These are phyloP conservation scores for Schoenoplectus triqueter DNA, from an alignment of 202 grass and related monocot genomes.

Conservation along the genomic window DNA sequence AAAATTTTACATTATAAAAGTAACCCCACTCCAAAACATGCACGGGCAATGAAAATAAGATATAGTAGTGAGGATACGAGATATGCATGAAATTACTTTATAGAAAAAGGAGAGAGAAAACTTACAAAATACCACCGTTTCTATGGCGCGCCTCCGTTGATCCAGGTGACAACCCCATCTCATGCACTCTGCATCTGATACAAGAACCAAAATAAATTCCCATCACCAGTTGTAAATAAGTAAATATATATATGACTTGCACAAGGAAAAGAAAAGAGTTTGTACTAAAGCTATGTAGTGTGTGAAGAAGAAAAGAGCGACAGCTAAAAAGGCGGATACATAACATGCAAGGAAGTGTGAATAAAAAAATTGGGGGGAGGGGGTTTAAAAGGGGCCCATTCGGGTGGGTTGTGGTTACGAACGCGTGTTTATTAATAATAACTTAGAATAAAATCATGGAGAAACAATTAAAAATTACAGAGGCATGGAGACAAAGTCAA, in stretches of 20 bases:
- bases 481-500: constrained; percentile 5
- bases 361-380: not conserved
- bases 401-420: not conserved
- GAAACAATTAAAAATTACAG: constrained; percentile 19
- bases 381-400: constrained; percentile 29
- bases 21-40: not conserved
- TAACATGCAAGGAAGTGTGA: constrained; percentile 28
- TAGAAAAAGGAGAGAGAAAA: not conserved
- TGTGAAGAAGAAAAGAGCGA: constrained; percentile 25
- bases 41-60: not conserved
- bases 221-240: constrained; percentile 22
- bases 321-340: not conserved
- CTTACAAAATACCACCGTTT: constrained; percentile 39
- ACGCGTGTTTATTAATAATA: constrained; percentile 41
- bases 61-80: not conserved
- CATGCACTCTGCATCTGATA: constrained; percentile 11
- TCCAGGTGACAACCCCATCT: constrained; percentile 36
- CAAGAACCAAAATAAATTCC: not conserved
- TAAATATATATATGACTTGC: not conserved
- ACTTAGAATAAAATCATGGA: not conserved
- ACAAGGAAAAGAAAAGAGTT: constrained; percentile 17
- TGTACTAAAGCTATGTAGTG: constrained; percentile 20
- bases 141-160: constrained; percentile 37
- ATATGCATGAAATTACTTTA: not conserved
- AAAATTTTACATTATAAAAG: not conserved